Conservation (phyloP, 306 rosid genomes). For the Nissolia schottii region DNA sequence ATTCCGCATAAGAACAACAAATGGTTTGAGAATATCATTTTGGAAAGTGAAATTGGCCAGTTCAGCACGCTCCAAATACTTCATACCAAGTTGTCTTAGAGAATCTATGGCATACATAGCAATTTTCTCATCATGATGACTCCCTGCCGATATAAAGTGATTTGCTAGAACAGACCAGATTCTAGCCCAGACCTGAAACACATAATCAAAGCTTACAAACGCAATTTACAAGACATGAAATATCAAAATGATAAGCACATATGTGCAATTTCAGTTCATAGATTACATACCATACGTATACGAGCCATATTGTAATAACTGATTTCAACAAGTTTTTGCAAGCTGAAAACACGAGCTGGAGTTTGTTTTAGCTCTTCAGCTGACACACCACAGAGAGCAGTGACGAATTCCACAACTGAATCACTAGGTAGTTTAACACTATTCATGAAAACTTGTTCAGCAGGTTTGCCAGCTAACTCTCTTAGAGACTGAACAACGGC, state of each 20-base stretch:
- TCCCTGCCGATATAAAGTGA: slow-evolving; percentile 96
- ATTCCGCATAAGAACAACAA: slow-evolving; percentile 98
- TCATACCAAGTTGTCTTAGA: slow-evolving; percentile 93
- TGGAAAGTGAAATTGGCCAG: slow-evolving; percentile 96
- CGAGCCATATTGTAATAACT: slow-evolving; percentile 99
- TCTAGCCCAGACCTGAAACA: slow-evolving; percentile 97
- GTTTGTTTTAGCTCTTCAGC: slow-evolving; percentile 95
- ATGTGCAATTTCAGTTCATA: slow-evolving; percentile 16
- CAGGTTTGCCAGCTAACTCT: slow-evolving; percentile 93
- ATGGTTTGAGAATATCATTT: slow-evolving; percentile 98
- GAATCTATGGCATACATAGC: slow-evolving; percentile 98
- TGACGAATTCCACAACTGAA: slow-evolving; percentile 91
- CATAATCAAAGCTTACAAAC: slow-evolving; percentile 21
- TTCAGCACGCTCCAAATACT: slow-evolving; percentile 96
- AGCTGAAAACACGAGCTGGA: slow-evolving; percentile 97
- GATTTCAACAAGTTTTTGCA: slow-evolving; percentile 98
- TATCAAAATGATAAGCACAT: slow-evolving; percentile 15
- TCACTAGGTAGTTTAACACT: slow-evolving; percentile 96
- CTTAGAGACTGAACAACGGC: slow-evolving; percentile 86
- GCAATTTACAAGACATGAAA: slow-evolving; percentile 12
- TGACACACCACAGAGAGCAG: slow-evolving; percentile 96
- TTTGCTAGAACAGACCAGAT: slow-evolving; percentile 97
- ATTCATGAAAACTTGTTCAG: slow-evolving; percentile 93
- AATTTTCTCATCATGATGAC: slow-evolving; percentile 95
- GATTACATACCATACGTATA: slow-evolving; percentile 75